These are phyloP conservation scores for Sporothrix protearum DNA, from an alignment of 2,329 filamentous ascomycete species.

Conservation along the genomic window DNA sequence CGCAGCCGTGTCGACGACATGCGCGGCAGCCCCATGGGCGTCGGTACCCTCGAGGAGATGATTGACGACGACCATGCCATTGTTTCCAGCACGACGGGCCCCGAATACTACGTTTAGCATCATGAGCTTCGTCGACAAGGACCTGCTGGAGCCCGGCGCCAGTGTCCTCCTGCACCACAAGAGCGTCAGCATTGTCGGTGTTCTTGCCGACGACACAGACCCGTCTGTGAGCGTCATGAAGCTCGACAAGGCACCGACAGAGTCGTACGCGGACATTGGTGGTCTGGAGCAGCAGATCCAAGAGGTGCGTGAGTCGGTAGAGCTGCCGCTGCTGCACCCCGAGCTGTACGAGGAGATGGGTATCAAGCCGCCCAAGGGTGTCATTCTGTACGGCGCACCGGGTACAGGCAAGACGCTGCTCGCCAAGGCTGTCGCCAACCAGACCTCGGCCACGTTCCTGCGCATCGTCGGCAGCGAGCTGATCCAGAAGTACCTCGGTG, in stretches of 20 bases:
- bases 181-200: constrained; percentile 94
- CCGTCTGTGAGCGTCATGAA: constrained; percentile 98
- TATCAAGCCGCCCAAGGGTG: constrained; percentile 98
- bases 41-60: constrained; percentile 95
- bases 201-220: constrained; percentile 93
- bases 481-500: constrained; percentile 98
- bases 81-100: constrained; percentile 93
- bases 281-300: constrained; percentile 94
- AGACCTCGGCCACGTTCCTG: constrained; percentile 97
- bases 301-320: constrained; percentile 94
- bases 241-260: constrained; percentile 95
- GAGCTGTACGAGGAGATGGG: constrained; percentile 99
- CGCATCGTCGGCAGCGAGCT: constrained; percentile 95
- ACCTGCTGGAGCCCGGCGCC: constrained; percentile 90
- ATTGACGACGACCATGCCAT: constrained; percentile 99
- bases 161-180: constrained; percentile 96
- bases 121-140: constrained; percentile 99
- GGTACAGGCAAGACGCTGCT: constrained; percentile 95
- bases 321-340: constrained; percentile 88
- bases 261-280: constrained; percentile 98
- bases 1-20: constrained; percentile 94
- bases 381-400: constrained; percentile 95
- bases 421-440: constrained; percentile 96
- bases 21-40: constrained; percentile 97
- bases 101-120: constrained; percentile 99